These are phyloP conservation scores for Lachnellula cervina DNA, from an alignment of 2,329 filamentous ascomycete species.

Conservation along the genomic window DNA sequence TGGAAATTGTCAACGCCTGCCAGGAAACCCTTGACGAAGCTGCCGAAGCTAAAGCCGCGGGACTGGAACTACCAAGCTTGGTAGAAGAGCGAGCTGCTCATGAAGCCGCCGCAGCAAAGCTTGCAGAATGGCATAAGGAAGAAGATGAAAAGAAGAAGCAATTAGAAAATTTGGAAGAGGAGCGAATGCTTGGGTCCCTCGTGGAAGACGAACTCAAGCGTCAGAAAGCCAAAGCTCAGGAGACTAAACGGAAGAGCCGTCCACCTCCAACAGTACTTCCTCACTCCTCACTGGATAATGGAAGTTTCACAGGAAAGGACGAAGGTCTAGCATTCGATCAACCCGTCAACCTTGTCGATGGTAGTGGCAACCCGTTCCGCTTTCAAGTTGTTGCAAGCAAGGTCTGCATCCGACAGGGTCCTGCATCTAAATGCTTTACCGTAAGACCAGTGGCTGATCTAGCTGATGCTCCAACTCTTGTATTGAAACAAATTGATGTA, in stretches of 20 bases:
- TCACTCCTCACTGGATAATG: slow-evolving; percentile 18
- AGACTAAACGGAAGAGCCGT: slow-evolving; percentile 58
- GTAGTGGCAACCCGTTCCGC: slow-evolving; percentile 55
- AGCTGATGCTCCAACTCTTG: slow-evolving; percentile 54
- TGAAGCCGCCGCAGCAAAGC: slow-evolving; percentile 63
- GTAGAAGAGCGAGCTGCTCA: slow-evolving; percentile 85
- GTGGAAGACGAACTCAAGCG: slow-evolving; percentile 68
- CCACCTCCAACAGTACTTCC: slow-evolving; percentile 28
- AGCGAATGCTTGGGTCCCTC: slow-evolving; percentile 64
- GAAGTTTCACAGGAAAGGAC: slow-evolving; percentile 30
- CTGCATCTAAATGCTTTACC: slow-evolving; percentile 63
- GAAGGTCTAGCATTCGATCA: slow-evolving; percentile 60
- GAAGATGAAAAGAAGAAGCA: slow-evolving; percentile 42
- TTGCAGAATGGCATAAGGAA: slow-evolving; percentile 47
- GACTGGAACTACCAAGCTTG: slow-evolving; percentile 74
- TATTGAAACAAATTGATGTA: slow-evolving; percentile 67
- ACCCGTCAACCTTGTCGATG: slow-evolving; percentile 57
- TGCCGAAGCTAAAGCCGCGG: slow-evolving; percentile 69
- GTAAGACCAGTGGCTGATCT: slow-evolving; percentile 61
- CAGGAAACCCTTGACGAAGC: slow-evolving; percentile 78
- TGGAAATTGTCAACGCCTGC: slow-evolving; percentile 44
- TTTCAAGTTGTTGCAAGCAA: slow-evolving; percentile 71
- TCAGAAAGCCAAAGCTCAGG: slow-evolving; percentile 58
- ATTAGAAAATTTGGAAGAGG: slow-evolving; percentile 61
- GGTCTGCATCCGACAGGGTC: slow-evolving; percentile 59